Conservation (phyloP, 768 basidiomycete species). For the Podaxis sp. region DNA sequence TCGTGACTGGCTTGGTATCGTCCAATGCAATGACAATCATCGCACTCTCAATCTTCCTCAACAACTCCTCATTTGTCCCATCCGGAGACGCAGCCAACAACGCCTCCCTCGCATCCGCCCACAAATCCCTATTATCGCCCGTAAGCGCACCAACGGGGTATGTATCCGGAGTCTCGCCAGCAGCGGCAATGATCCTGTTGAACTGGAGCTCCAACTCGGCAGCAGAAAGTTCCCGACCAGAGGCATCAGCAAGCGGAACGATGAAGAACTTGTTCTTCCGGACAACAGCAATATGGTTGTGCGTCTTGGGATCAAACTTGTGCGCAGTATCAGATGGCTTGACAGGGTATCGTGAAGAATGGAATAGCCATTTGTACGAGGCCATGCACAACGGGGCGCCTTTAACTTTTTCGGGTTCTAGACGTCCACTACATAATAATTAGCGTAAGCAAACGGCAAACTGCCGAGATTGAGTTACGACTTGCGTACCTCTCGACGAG, state of each 20-base stretch:
- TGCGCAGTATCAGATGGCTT: slow-evolving; percentile 80
- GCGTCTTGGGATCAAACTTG: slow-evolving; percentile 70
- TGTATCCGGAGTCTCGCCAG: slow-evolving; percentile 43
- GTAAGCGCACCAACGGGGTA: slow-evolving; percentile 81
- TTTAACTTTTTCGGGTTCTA: slow-evolving; percentile 87
- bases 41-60: slow-evolving; percentile 85
- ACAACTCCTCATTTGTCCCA: slow-evolving; percentile 57
- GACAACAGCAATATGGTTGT: slow-evolving; percentile 90
- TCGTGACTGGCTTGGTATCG: slow-evolving; percentile 74
- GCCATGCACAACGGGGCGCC: slow-evolving; percentile 83
- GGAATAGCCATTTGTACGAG: slow-evolving; percentile 98
- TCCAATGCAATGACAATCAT: slow-evolving; percentile 89
- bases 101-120: slow-evolving; percentile 73
- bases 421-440: slow-evolving; percentile 47
- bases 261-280: slow-evolving; percentile 91
- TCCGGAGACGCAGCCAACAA: slow-evolving; percentile 61
- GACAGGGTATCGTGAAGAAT: slow-evolving; percentile 84
- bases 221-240: slow-evolving; percentile 71
- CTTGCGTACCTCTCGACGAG: slow-evolving; percentile 73
- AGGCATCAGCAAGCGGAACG: slow-evolving; percentile 64
- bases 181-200: slow-evolving; percentile 62
- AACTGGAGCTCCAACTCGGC: slow-evolving; percentile 84
- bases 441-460: neutral
- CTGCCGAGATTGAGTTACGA: neutral
- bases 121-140: slow-evolving; percentile 84